phyloP scores from a whole-genome alignment of 768 basidiomycete species.

The Kwoniella europaea region DNA sequence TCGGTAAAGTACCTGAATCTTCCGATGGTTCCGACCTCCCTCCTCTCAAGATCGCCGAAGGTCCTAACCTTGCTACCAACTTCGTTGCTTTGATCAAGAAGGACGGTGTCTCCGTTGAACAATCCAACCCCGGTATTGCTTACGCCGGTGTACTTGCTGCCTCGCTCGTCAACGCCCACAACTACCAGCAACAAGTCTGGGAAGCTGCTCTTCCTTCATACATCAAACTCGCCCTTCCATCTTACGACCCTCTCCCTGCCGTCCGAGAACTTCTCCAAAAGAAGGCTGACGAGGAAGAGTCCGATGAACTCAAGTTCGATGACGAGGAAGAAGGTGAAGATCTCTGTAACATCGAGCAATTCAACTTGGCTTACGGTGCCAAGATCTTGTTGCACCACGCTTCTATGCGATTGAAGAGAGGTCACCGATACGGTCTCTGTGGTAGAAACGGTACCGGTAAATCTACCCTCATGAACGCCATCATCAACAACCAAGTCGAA shows the following conservation, averaged over 20 bases:
- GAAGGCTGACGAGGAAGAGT: conserved; percentile 77
- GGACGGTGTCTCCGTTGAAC: conserved; percentile 67
- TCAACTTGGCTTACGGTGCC: conserved; percentile 98
- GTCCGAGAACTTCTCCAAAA: conserved; percentile 86
- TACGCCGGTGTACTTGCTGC: conserved; percentile 82
- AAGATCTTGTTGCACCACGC: conserved; percentile 98
- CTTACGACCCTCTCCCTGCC: conserved; percentile 71
- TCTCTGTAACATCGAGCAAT: conserved; percentile 92
- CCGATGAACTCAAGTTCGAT: conserved; percentile 67
- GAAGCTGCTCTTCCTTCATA: conserved; percentile 73
- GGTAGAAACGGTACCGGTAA: conserved; percentile 99
- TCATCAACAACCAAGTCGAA: conserved; percentile 75
- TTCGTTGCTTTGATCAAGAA: conserved; percentile 86
- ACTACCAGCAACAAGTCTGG: conserved; percentile 90
- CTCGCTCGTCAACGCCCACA: conserved; percentile 84
- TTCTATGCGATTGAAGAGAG: conserved; percentile 94
- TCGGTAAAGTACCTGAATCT: conserved; percentile 81
- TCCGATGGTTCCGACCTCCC: conserved; percentile 92
- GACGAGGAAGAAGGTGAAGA: conserved; percentile 99
- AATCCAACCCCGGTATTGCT: conserved; percentile 65
- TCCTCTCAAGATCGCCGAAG: conserved; percentile 77
- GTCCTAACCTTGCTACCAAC: conserved; percentile 68
- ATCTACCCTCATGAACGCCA: conserved; percentile 59
- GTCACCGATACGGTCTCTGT: conserved; percentile 97
- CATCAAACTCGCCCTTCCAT: conserved; percentile 69